Conservation (phyloP, 371 early-diverging fungal species). For the Lichtheimia corymbifera region DNA sequence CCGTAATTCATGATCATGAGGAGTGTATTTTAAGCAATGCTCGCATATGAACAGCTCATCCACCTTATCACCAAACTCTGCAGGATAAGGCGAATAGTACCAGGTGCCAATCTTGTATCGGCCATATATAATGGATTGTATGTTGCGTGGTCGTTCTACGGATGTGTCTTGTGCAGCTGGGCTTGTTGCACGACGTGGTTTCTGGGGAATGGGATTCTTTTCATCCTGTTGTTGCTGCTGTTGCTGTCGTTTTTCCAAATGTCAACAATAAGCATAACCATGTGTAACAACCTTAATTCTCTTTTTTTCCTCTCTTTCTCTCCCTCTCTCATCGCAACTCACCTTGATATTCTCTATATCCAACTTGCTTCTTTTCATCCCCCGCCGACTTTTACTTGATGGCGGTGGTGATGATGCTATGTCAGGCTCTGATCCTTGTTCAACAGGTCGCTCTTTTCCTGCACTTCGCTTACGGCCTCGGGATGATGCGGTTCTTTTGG, state of each 20-base stretch:
- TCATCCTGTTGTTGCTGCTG: too few species aligned
- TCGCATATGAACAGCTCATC: constrained; percentile 88
- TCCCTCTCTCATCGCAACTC: not conserved
- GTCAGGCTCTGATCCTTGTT: too few species aligned
- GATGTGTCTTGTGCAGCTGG: constrained; percentile 10
- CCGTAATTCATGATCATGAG: constrained; percentile 41
- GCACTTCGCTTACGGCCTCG: too few species aligned
- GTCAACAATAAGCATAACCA: too few species aligned
- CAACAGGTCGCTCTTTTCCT: too few species aligned
- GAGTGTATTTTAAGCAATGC: constrained; percentile 79
- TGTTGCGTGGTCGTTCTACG: constrained; percentile 34
- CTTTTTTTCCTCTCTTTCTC: not conserved
- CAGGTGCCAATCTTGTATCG: constrained; percentile 79
- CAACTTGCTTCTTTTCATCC: too few species aligned
- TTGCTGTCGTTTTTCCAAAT: too few species aligned
- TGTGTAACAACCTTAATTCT: not conserved
- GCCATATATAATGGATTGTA: constrained; percentile 64
- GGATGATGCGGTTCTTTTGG: too few species aligned
- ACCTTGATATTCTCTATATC: not conserved
- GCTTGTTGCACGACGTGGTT: constrained; percentile 5
- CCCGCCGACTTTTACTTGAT: too few species aligned
- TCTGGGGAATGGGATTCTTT: too few species aligned
- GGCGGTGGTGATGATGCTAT: too few species aligned
- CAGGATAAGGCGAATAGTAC: constrained; percentile 96
- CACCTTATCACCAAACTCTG: constrained; percentile 67